Percentiles rank a stretch among this genome's conserved stretches.
phyloP scores from a whole-genome alignment of 2,329 filamentous ascomycete species.

The Ampelomyces quisqualis region DNA sequence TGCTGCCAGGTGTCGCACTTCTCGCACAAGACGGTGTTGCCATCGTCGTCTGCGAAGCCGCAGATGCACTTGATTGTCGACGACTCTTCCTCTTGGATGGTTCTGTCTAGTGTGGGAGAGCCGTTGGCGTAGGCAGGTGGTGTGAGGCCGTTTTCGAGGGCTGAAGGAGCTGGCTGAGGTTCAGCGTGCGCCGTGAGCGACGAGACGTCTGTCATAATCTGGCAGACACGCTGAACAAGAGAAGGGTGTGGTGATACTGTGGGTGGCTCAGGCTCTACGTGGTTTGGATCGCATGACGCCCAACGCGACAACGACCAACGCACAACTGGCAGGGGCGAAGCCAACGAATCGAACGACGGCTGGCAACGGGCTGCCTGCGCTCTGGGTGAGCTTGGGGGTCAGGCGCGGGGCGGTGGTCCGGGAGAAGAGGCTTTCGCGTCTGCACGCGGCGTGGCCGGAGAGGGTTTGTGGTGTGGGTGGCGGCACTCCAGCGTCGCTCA shows the following conservation, averaged over 20 bases:
- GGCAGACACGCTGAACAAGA: constrained; percentile 26
- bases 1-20: constrained; percentile 97
- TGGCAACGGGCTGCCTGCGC: constrained; percentile 16
- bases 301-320: constrained; percentile 36
- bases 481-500: constrained; percentile 23
- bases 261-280: constrained; percentile 41
- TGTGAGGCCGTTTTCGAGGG: constrained; percentile 32
- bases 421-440: constrained; percentile 33
- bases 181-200: constrained; percentile 47
- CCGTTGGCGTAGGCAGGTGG: constrained; percentile 40
- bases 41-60: constrained; percentile 89
- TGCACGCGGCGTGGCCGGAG: constrained; percentile 23
- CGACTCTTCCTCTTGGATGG: constrained; percentile 69
- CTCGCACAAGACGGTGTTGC: constrained; percentile 96
- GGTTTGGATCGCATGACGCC: constrained; percentile 47
- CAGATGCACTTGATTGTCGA: constrained; percentile 99
- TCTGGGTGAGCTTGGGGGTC: constrained; percentile 10
- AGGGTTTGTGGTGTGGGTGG: constrained; percentile 18
- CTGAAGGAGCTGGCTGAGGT: constrained; percentile 43
- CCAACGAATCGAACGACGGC: constrained; percentile 27
- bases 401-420: constrained; percentile 15
- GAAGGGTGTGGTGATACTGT: constrained; percentile 23
- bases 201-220: constrained; percentile 49
- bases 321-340: constrained; percentile 26
- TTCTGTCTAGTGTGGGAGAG: constrained; percentile 37